Percentiles rank a stretch among this genome's conserved stretches.
Evolutionary conservation across 345 rosid species (phyloP).

Genomic region (Barbarea vulgaris): DNA sequence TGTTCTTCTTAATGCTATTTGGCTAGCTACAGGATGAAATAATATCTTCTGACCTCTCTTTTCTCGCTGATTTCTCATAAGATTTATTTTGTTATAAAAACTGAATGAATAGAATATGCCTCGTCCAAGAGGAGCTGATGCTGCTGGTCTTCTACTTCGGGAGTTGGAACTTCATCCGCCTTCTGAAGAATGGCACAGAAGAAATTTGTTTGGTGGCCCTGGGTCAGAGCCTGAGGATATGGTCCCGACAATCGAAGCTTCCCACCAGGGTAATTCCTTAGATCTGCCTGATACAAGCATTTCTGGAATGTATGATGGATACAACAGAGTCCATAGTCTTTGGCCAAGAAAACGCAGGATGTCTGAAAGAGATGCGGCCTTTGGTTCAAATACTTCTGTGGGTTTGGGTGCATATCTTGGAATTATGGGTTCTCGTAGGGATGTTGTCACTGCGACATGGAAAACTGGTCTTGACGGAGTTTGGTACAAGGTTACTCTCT

Average conservation of each 20-base stretch:
- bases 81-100: conserved; percentile 12
- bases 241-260: conserved; percentile 52
- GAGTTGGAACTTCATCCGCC: conserved; percentile 98
- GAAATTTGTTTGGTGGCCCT: conserved; percentile 95
- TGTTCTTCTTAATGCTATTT: conserved; percentile 4
- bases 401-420: conserved; percentile 98
- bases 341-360: conserved; percentile 97
- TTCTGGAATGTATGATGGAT: conserved; percentile 49
- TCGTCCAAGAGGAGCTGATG: conserved; percentile 99
- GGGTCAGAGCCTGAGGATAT: conserved; percentile 87
- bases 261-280: conserved; percentile 46
- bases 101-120: conserved; percentile 84
- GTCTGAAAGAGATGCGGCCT: conserved; percentile 99
- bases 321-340: conserved; percentile 66
- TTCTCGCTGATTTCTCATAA: conserved; percentile 19
- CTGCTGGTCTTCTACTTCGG: conserved; percentile 93
- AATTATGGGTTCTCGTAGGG: conserved; percentile 98
- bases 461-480: conserved; percentile 94
- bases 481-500: conserved; percentile 81
- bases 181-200: conserved; percentile 99
- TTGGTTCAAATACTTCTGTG: conserved; percentile 88
- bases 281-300: conserved; percentile 49
- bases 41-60: not conserved
- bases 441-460: conserved; percentile 94
- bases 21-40: not conserved